A percentile compares a stretch with the other conserved stretches of the same genome.
phyloP scores from a whole-genome alignment of 345 rosid genomes.

The Eucalyptus cloeziana region DNA sequence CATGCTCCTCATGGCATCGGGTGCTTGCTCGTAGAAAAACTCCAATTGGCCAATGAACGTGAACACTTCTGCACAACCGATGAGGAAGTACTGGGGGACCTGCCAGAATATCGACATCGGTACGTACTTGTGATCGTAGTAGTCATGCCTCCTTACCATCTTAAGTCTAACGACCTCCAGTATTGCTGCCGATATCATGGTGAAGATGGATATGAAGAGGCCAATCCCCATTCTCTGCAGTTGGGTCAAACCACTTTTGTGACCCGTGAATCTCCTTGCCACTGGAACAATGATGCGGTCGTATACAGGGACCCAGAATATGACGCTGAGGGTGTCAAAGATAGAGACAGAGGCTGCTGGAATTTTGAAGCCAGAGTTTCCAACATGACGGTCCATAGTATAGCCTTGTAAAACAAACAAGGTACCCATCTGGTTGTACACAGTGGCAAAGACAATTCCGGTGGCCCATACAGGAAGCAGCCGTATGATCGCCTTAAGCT shows the following conservation, averaged over 20 bases:
- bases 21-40: slow-evolving; percentile 43
- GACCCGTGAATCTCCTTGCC: slow-evolving; percentile 14
- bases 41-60: slow-evolving; percentile 33
- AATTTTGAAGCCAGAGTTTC: slow-evolving; percentile 6
- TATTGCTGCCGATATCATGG: slow-evolving; percentile 18
- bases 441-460: slow-evolving; percentile 17
- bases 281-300: slow-evolving; percentile 16
- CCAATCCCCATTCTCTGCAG: slow-evolving; percentile 34
- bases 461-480: slow-evolving; percentile 28
- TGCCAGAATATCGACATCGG: slow-evolving; percentile 39
- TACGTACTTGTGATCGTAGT: not conserved
- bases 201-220: slow-evolving; percentile 19
- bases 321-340: slow-evolving; percentile 22
- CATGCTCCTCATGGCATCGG: slow-evolving; percentile 41
- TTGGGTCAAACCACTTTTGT: slow-evolving; percentile 10
- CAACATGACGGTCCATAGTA: slow-evolving; percentile 9
- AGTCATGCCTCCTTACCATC: slow-evolving; percentile 10
- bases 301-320: slow-evolving; percentile 24
- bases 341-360: slow-evolving; percentile 21
- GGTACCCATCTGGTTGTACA: slow-evolving; percentile 16
- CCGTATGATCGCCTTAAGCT: slow-evolving; percentile 20
- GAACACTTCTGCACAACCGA: slow-evolving; percentile 41
- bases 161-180: slow-evolving; percentile 11
- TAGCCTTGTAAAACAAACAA: slow-evolving; percentile 22
- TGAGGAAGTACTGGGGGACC: slow-evolving; percentile 36